A percentile compares a stretch with the other conserved stretches of the same genome.
phyloP scores from a whole-genome alignment of 2,329 filamentous ascomycete species.

The Penicillium expansum region DNA sequence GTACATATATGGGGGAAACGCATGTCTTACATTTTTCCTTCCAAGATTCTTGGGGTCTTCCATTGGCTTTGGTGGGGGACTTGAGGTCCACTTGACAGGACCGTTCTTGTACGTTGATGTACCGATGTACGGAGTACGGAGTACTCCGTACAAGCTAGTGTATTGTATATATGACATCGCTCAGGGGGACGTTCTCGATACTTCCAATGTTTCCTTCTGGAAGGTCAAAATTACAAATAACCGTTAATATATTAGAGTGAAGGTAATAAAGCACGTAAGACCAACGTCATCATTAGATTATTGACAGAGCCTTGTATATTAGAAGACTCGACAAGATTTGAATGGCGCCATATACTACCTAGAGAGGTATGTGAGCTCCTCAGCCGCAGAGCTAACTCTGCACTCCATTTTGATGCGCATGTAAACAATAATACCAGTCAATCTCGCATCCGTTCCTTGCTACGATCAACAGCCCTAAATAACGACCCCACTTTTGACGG shows the following conservation, averaged over 20 bases:
- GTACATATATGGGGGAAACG: not conserved
- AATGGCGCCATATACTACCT: not conserved
- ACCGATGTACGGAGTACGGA: not conserved
- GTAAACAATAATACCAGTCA: conserved; percentile 20
- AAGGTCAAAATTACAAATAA: conserved; percentile 6
- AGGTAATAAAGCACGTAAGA: not conserved
- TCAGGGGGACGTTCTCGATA: not conserved
- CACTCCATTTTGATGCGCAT: conserved; percentile 15
- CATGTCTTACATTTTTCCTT: conserved; percentile 21
- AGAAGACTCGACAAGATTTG: not conserved
- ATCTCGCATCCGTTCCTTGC: conserved; percentile 27
- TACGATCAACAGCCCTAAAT: conserved; percentile 26
- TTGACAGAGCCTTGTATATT: not conserved
- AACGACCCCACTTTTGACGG: conserved; percentile 18
- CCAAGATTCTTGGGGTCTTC: conserved; percentile 27
- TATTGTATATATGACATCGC: conserved; percentile 3
- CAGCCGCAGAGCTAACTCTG: not conserved
- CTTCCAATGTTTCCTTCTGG: conserved; percentile 6
- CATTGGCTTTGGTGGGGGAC: conserved; percentile 24
- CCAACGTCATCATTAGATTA: not conserved
- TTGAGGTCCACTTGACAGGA: conserved; percentile 24
- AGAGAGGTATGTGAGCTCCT: not conserved
- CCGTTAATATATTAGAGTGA: no score
- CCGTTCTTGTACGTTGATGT: conserved; percentile 10
- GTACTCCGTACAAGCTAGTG: conserved; percentile 1